A percentile compares a stretch with the other conserved stretches of the same genome.
These are phyloP conservation scores for Beverwykella pulmonaria DNA, from an alignment of 495 filamentous ascomycete genomes.

Conservation along the genomic window DNA sequence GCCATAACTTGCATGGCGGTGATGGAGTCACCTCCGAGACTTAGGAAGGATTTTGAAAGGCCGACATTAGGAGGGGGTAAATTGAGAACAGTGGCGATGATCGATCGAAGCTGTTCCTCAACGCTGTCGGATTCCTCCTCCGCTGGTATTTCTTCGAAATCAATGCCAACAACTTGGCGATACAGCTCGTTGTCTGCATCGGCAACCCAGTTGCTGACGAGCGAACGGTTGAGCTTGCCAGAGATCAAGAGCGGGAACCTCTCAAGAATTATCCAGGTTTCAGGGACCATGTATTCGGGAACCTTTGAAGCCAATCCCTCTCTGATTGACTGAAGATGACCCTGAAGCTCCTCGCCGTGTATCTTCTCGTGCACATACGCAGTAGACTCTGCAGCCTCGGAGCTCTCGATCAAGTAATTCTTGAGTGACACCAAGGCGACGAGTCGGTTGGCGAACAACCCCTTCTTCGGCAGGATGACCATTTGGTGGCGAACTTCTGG, in stretches of 20 bases:
- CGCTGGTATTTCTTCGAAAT: constrained; percentile 13
- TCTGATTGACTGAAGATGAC: constrained; percentile 22
- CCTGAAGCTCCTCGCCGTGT: constrained; percentile 13
- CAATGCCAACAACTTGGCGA: constrained; percentile 11
- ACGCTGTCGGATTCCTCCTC: constrained; percentile 8
- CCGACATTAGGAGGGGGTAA: constrained; percentile 5
- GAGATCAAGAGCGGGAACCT: constrained; percentile 26
- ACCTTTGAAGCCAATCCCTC: constrained; percentile 21
- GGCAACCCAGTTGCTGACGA: constrained; percentile 29
- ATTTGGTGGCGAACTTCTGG: constrained; percentile 10
- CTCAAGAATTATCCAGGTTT: constrained; percentile 25
- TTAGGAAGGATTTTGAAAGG: constrained; percentile 28
- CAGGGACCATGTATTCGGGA: constrained; percentile 33
- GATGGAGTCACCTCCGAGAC: constrained; percentile 30
- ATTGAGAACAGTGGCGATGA: constrained; percentile 24
- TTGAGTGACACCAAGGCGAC: constrained; percentile 28
- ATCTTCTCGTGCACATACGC: constrained; percentile 16
- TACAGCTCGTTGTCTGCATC: constrained; percentile 27
- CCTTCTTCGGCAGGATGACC: constrained; percentile 26
- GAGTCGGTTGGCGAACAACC: constrained; percentile 23
- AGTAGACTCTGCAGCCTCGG: constrained; percentile 3
- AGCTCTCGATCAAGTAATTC: constrained; percentile 18
- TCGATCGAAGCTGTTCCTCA: constrained; percentile 24
- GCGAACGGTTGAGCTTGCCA: constrained; percentile 27
- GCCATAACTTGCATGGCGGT: constrained; percentile 37